Evolutionary conservation across 2,329 filamentous ascomycete species (phyloP), one percentile per base, ranked within the genome.

Genomic region (Calonectria montana): DNA sequence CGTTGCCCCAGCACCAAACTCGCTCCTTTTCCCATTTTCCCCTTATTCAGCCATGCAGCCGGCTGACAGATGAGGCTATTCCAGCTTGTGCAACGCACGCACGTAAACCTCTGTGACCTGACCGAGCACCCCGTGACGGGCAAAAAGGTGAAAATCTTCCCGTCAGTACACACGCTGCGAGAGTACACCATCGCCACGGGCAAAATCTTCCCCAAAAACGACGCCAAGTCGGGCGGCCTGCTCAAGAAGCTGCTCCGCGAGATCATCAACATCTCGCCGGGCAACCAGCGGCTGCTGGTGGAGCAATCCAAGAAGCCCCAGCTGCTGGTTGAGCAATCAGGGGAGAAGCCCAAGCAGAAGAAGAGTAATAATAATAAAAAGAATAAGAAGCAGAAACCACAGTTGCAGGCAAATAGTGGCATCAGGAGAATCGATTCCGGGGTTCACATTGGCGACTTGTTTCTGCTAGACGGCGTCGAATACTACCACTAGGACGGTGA

Each of bases 101-200:
- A 63, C n/a, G 74, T 76, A 25, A 75, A 76, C 43, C 65, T 75
- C 9, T 64, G 73, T 2, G 74, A 70, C 55, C 45, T 76, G 29
- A 21, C 69, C 5, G 57, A 75, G 48, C 45, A 41, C 18, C 50
- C 64, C 13, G 16, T 41, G 15, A 66, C 65, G 2, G 61, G 45
- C 5, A 23, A 50, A 2, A 29, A 53, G 1, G 72, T 74, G 15
- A n/a, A 69, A 23, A 37, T 47, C 10, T 75, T 76, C 48, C n/a
- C 68, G 3, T 31, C 39, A 1, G 16, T 65, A 8, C 5, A 66
- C 3, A 67, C 53, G 15, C 31, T 76, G 15, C 62, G 57, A 8
- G 3, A 57, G 1, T 76, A 74, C 53, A 72, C 69, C 2, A 4
- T 55, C 21, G 15, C 23, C 10, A 25, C 25, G 2, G 16, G 18